Evolutionary conservation across 163 green algal species (phyloP), one percentile per base, ranked within the genome.

Genomic region (Coccomyxa subellipsoidea): DNA sequence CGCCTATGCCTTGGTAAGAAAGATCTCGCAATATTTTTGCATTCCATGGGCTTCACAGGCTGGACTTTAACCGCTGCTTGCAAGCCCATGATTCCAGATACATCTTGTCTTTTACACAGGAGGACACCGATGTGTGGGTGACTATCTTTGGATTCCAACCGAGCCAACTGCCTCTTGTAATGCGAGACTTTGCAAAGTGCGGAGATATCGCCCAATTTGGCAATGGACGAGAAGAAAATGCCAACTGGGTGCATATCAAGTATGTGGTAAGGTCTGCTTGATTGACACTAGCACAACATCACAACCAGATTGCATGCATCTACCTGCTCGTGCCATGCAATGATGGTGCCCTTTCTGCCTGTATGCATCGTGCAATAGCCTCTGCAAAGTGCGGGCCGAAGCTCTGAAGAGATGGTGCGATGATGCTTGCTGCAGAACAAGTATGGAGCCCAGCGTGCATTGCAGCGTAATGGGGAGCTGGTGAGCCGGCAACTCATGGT

Each of bases 201-300:
- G 94, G 94, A 0, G 92, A 97, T 76, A 93, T 98, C 18, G 15
- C 92, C 76, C 87, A 92, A 38, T 97, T 93, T 87, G 92, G 92
- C 38, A 91, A 84, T 27, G 94, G 91, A 75, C 89, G 91, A 12
- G 76, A 89, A 66, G 80, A 85, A 36, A 7, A 70, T 18, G 59
- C 81, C 71, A 98, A 98, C 86, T 98, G 92, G 92, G 83, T 96
- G 6, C 93, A 98, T 83, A 72, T 96, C 31, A 89, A 93, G 72
- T 97, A 86, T 77, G 78, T 72, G 84, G 86, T 90, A 66, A 29
- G 84, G 29, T 9, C 0, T 71, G 35, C 38, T 36, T 10, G 27
- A 38, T 9, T 38, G 0, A 38, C 21, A 23, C 69, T 38, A 6
- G 1, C 36, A 18, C 32, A 71, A n/a, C 34, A 0, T 47, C 1